These are phyloP conservation scores for Epichloe sylvatica DNA, from an alignment of 2,329 filamentous ascomycete species.

Conservation along the genomic window DNA sequence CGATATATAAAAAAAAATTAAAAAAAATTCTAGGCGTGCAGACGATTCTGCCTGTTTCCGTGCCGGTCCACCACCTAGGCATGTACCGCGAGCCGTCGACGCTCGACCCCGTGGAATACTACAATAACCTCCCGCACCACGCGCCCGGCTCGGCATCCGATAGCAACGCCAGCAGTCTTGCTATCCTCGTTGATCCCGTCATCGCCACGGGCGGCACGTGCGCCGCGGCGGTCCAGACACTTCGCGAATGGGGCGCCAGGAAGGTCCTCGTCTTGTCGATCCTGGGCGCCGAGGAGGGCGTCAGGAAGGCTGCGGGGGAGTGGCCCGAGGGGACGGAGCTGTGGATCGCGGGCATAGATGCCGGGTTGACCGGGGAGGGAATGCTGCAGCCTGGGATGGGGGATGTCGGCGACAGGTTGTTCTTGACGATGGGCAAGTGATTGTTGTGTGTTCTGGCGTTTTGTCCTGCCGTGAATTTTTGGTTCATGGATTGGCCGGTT, in stretches of 20 bases:
- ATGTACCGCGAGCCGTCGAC: constrained; percentile 84
- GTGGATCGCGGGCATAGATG: constrained; percentile 72
- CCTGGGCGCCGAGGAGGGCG: constrained; percentile 57
- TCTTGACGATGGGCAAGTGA: constrained; percentile 45
- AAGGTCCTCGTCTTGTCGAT: constrained; percentile 64
- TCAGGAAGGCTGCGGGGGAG: constrained; percentile 56
- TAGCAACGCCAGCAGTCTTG: constrained; percentile 38
- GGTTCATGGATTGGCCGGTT: neutral
- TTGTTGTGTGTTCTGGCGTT: neutral
- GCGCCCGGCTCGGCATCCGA: constrained; percentile 22
- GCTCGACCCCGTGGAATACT: constrained; percentile 86
- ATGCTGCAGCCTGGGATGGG: constrained; percentile 82
- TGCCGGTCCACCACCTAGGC: constrained; percentile 83
- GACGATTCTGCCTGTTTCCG: constrained; percentile 63
- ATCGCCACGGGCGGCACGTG: constrained; percentile 90
- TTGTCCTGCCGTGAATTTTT: neutral
- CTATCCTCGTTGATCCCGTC: constrained; percentile 79
- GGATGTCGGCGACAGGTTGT: constrained; percentile 81
- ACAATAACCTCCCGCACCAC: constrained; percentile 87
- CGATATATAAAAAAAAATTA: too few species aligned
- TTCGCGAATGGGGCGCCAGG: constrained; percentile 84
- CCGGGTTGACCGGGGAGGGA: constrained; percentile 56
- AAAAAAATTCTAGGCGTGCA: constrained; percentile 46
- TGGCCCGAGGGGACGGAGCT: constrained; percentile 69
- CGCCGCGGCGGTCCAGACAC: constrained; percentile 74